phyloP scores from a whole-genome alignment of 768 basidiomycete species.

The Russula foetens region DNA sequence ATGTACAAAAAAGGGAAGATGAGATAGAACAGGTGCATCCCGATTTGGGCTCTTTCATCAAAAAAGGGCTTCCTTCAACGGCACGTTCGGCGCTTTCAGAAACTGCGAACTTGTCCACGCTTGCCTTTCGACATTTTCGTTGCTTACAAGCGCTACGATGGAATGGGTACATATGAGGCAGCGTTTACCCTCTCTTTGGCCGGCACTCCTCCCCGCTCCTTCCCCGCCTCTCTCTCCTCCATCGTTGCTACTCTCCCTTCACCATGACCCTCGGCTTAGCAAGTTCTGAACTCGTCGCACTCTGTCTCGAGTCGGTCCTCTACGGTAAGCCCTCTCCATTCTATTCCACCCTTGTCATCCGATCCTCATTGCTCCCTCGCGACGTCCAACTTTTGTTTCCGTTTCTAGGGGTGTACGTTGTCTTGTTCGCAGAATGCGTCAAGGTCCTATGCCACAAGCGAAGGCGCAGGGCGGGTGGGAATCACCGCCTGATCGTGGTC shows the following conservation, averaged over 20 bases:
- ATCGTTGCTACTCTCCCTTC: neutral
- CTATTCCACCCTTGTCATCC: neutral
- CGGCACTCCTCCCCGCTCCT: slow-evolving; percentile 2
- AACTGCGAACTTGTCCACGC: no score
- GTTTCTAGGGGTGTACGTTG: slow-evolving; percentile 7
- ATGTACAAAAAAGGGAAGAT: neutral
- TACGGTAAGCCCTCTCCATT: neutral
- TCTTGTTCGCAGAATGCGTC: slow-evolving; percentile 8
- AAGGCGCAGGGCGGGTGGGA: slow-evolving; percentile 1
- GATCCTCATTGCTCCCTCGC: no score
- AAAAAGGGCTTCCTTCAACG: neutral
- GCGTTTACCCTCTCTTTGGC: slow-evolving; percentile 1
- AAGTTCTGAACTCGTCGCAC: slow-evolving; percentile 9
- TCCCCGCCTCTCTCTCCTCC: neutral
- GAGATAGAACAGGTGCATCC: neutral
- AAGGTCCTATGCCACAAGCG: slow-evolving; percentile 13
- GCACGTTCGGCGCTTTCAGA: neutral
- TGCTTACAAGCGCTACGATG: neutral
- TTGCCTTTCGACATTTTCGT: neutral
- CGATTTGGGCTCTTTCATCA: neutral
- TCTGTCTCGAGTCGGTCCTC: slow-evolving; percentile 11
- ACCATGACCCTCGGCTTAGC: slow-evolving; percentile 5
- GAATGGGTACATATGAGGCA: slow-evolving; percentile 14
- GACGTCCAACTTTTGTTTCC: neutral
- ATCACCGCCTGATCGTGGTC: slow-evolving; percentile 8